These are phyloP conservation scores for Scenedesmus sp. DNA, from an alignment of 163 green algal genomes.

Conservation along the genomic window DNA sequence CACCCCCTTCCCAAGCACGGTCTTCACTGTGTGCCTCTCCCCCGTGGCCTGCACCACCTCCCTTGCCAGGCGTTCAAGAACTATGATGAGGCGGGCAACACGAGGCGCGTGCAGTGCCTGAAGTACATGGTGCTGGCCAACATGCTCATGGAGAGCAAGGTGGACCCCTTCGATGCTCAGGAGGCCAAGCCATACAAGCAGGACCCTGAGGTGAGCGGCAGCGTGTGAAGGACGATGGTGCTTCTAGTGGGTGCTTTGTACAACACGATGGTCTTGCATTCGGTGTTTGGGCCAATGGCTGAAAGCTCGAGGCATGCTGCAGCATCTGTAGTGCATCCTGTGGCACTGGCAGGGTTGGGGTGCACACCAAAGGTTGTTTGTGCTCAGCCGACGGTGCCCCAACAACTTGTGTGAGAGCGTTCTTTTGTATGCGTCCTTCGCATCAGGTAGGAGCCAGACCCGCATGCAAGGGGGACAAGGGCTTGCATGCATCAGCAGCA, in stretches of 20 bases:
- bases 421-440: too few relatives aligned
- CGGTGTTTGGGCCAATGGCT: too few relatives aligned
- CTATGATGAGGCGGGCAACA: constrained; percentile 96
- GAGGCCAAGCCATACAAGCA: constrained; percentile 94
- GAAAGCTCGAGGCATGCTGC: too few relatives aligned
- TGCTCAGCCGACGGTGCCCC: too few relatives aligned
- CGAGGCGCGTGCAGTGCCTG: constrained; percentile 91
- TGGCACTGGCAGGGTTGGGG: too few relatives aligned
- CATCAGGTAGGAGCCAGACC: not conserved
- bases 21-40: not conserved
- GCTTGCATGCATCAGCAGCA: not conserved
- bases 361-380: too few relatives aligned
- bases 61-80: constrained; percentile 94
- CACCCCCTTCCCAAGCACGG: not conserved
- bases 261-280: not conserved
- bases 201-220: constrained; percentile 49
- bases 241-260: not conserved
- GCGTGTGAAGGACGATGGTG: constrained; percentile 20
- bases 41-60: not conserved
- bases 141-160: constrained; percentile 97
- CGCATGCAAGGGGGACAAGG: not conserved
- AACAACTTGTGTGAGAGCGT: too few relatives aligned
- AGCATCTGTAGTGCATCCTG: too few relatives aligned
- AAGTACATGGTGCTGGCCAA: constrained; percentile 98
- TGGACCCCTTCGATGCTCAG: constrained; percentile 97